Base-by-base conservation (phyloP, 495 filamentous ascomycete genomes). In the Penicillium simplicissimum region DNA sequence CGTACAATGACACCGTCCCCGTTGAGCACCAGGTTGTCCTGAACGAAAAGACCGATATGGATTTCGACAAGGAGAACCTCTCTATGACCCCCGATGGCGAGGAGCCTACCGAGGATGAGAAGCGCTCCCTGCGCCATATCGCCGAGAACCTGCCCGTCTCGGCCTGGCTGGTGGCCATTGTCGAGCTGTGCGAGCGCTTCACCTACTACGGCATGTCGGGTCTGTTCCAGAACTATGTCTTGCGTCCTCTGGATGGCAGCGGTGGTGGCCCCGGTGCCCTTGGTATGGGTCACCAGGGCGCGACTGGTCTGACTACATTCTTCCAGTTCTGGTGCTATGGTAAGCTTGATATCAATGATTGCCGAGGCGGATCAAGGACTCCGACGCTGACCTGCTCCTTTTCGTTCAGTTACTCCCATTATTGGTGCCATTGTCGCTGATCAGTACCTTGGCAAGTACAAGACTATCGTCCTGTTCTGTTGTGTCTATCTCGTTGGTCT, bases 111-210 rank as follows among this genome's bases (percentile, higher is more conserved):
- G 79, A 83, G 5, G 67, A 81, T 13, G 85, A 88, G 68, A 77
- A 74, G 66, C 68, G 61, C 10, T 74, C 73, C 8, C 70, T 88
- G 19, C 80, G 81, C 34, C 79, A 82, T 53, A 70, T 88, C 25
- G 73, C 84, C 4, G 84, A 86, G 66, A 81, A 81, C 63, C 64
- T 88, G 36, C 85, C 85, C 9, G 35, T 75, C 61, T 80, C 81
- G 7, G 81, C 84, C 52, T 89, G 82, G 76, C 71, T 87, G 48
- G 83, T 90, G 25, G 84, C 83, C 5, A 55, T 86, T 40, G 81
- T 89, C 56, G 87, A 89, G 64, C 62, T 89, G 43, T 85, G 84
- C 67, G 87, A 90, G 75, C 83, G 87, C 59, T 89, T 89, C 69
- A 82, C 84, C 61, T 90, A 86, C 79, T 88, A 88, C 71, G 86